Conservation (phyloP, 768 basidiomycete species). For the Suillus discolor region DNA sequence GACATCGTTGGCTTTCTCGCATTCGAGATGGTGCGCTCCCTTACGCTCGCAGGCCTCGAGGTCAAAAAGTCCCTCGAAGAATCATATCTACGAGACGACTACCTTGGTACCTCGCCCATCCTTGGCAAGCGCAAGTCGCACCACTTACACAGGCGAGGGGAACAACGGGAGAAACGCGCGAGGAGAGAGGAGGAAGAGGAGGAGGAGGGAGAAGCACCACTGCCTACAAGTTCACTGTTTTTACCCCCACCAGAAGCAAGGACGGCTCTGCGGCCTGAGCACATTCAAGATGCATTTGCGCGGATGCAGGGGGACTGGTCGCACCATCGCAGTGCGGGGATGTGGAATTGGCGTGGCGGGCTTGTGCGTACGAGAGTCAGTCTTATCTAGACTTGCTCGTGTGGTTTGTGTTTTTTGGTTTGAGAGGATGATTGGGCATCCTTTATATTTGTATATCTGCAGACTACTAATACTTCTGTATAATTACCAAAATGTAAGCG, state of each 20-base stretch:
- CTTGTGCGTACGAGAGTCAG: slow-evolving; percentile 77
- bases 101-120: slow-evolving; percentile 47
- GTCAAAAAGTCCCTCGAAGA: slow-evolving; percentile 83
- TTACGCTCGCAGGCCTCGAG: slow-evolving; percentile 85
- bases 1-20: slow-evolving; percentile 97
- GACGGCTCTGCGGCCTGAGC: slow-evolving; percentile 77
- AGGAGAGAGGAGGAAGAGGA: slow-evolving; percentile 58
- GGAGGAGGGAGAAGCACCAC: slow-evolving; percentile 59
- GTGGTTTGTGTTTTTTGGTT: slow-evolving; percentile 3
- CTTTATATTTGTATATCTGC: slow-evolving; percentile 1
- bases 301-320: slow-evolving; percentile 89
- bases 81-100: slow-evolving; percentile 65
- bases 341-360: slow-evolving; percentile 89
- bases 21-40: slow-evolving; percentile 95
- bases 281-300: slow-evolving; percentile 90
- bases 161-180: slow-evolving; percentile 46
- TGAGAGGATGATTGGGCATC: neutral
- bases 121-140: slow-evolving; percentile 71
- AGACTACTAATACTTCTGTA: neutral
- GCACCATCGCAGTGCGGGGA: slow-evolving; percentile 79
- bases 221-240: slow-evolving; percentile 76
- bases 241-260: slow-evolving; percentile 81
- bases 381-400: slow-evolving; percentile 55
- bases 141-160: slow-evolving; percentile 39
- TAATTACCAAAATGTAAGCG: neutral